Percentiles rank a stretch among this genome's conserved stretches.
phyloP scores from a whole-genome alignment of 2,329 filamentous ascomycete species.

The Fusarium palustre region DNA sequence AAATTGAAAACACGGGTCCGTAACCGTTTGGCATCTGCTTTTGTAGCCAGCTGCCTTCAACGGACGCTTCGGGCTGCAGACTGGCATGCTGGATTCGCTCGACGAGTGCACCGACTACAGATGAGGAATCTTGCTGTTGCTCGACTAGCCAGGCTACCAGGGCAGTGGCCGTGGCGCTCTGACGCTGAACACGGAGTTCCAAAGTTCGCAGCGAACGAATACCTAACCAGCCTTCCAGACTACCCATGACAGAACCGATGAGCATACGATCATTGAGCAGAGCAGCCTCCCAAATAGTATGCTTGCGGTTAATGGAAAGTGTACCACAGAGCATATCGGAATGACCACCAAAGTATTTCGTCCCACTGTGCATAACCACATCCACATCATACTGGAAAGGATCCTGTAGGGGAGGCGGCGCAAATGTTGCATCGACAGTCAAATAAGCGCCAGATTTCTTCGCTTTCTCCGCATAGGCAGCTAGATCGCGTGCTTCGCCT shows the following conservation, averaged over 20 bases:
- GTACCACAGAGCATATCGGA: slow-evolving; percentile 93
- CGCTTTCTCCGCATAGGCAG: slow-evolving; percentile 77
- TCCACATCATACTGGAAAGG: slow-evolving; percentile 87
- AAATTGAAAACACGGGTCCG: slow-evolving; percentile 87
- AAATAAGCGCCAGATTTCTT: slow-evolving; percentile 78
- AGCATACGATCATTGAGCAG: slow-evolving; percentile 78
- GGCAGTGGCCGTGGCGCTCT: slow-evolving; percentile 75
- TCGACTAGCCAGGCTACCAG: slow-evolving; percentile 79
- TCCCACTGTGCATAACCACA: slow-evolving; percentile 90
- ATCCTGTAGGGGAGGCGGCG: slow-evolving; percentile 87
- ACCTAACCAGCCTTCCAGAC: slow-evolving; percentile 91
- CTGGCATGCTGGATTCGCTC: slow-evolving; percentile 79
- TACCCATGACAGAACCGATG: slow-evolving; percentile 88
- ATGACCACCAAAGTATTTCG: slow-evolving; percentile 97
- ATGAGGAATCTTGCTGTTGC: slow-evolving; percentile 56
- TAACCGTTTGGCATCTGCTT: slow-evolving; percentile 93
- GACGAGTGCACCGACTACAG: slow-evolving; percentile 65
- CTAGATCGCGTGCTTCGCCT: slow-evolving; percentile 81
- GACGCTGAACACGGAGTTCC: slow-evolving; percentile 82
- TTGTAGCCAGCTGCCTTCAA: slow-evolving; percentile 76
- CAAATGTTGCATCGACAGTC: slow-evolving; percentile 92
- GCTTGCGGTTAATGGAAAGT: slow-evolving; percentile 70
- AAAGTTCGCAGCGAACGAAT: slow-evolving; percentile 87
- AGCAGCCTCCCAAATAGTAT: slow-evolving; percentile 67
- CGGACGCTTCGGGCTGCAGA: slow-evolving; percentile 72